Evolutionary conservation across 129 eudicot genomes (phyloP).

Genomic region (Mikania micrantha): DNA sequence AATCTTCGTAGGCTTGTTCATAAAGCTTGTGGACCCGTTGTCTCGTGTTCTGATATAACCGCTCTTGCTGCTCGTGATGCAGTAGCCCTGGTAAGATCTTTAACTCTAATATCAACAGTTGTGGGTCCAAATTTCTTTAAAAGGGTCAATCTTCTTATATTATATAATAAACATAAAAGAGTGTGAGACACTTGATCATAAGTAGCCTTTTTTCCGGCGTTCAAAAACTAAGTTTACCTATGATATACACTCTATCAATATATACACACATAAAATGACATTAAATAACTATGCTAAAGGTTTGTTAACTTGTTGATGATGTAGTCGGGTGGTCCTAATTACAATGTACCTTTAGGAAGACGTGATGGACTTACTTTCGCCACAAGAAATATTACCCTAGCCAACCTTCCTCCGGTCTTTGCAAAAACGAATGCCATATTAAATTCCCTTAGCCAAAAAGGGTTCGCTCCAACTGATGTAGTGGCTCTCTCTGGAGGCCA

Average conservation of each 20-base stretch:
- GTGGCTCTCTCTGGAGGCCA: conserved; percentile 73
- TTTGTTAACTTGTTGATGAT: not conserved
- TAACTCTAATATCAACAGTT: not conserved
- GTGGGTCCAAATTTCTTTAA: not conserved
- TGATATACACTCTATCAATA: too few species aligned
- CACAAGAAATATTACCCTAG: conserved; percentile 24
- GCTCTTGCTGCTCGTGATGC: conserved; percentile 60
- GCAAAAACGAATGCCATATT: conserved; percentile 37
- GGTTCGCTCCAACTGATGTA: conserved; percentile 44
- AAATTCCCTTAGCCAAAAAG: conserved; percentile 28
- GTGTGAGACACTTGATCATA: too few species aligned
- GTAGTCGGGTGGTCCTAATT: conserved; percentile 53
- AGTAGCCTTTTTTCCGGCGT: too few species aligned
- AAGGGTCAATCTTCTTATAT: not conserved
- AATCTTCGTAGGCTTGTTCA: conserved; percentile 41
- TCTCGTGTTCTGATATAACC: conserved; percentile 49
- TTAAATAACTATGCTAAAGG: not conserved
- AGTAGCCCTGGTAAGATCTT: conserved; percentile 31
- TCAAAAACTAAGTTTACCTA: too few species aligned
- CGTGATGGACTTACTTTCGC: conserved; percentile 48
- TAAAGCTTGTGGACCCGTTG: conserved; percentile 25
- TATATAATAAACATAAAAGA: too few species aligned
- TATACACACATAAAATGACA: too few species aligned
- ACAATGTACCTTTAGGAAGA: conserved; percentile 51
- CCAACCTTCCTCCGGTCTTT: conserved; percentile 44